Evolutionary conservation across 208 protist species (phyloP).

Genomic region (Leishmania turanica): DNA sequence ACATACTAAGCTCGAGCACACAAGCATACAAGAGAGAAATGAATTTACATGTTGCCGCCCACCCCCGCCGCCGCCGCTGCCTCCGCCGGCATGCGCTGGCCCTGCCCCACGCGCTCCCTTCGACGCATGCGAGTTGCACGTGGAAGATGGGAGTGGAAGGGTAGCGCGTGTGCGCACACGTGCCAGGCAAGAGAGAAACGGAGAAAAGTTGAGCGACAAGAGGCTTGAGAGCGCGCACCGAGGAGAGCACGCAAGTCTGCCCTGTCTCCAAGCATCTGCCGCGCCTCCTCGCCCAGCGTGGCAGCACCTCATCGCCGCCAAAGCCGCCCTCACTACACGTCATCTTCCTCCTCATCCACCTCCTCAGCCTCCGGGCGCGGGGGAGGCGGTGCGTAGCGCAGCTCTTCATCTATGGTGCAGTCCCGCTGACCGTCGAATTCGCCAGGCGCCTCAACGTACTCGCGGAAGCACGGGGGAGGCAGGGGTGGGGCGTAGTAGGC

Average conservation of each 20-base stretch:
- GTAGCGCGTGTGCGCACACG: neutral
- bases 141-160: neutral
- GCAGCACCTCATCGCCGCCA: too few relatives aligned
- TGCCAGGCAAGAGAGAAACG: neutral
- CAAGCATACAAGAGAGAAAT: conserved; percentile 1
- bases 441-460: conserved; percentile 70
- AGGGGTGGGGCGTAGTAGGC: conserved; percentile 71
- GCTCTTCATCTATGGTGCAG: conserved; percentile 87
- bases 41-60: neutral
- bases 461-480: conserved; percentile 66
- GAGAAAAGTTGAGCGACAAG: conserved; percentile 9
- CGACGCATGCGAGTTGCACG: neutral
- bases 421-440: conserved; percentile 78
- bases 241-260: neutral
- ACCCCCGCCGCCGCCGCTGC: neutral
- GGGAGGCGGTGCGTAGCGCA: conserved; percentile 82
- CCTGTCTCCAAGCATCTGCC: neutral
- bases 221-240: neutral
- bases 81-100: neutral
- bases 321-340: conserved; percentile 7
- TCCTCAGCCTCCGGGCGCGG: conserved; percentile 41
- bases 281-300: neutral
- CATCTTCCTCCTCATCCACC: conserved; percentile 82
- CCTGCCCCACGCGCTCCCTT: neutral
- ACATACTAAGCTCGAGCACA: neutral